Evolutionary conservation across 805 yeast genomes (phyloP).

Genomic region (Monosporozyma unispora): DNA sequence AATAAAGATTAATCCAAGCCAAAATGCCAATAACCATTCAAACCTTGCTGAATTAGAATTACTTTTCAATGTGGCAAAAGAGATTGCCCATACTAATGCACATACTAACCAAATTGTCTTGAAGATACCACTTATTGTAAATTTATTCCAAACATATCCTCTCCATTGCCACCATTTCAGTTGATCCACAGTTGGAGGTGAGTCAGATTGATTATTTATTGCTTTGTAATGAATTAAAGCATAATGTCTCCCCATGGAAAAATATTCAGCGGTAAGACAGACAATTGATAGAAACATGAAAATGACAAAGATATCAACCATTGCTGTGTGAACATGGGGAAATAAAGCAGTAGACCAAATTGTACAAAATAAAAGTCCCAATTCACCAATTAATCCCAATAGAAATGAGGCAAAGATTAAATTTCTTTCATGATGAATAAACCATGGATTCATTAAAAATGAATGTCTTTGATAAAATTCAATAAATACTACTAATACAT

Average conservation of each 20-base stretch:
- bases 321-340: constrained; percentile 47
- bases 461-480: constrained; percentile 51
- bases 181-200: constrained; percentile 4
- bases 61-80: constrained; percentile 45
- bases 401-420: constrained; percentile 35
- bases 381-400: constrained; percentile 49
- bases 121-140: constrained; percentile 40
- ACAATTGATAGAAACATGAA: constrained; percentile 47
- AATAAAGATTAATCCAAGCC: constrained; percentile 64
- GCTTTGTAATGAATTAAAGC: constrained; percentile 28
- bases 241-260: constrained; percentile 38
- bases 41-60: constrained; percentile 50
- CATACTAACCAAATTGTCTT: constrained; percentile 57
- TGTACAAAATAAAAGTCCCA: constrained; percentile 66
- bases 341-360: constrained; percentile 56
- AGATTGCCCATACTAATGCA: constrained; percentile 60
- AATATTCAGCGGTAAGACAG: constrained; percentile 38
- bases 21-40: constrained; percentile 84
- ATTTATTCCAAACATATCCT: constrained; percentile 34
- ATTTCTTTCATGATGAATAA: constrained; percentile 31
- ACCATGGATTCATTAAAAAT: constrained; percentile 33
- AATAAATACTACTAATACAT: constrained; percentile 50
- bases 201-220: constrained; percentile 3
- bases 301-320: constrained; percentile 65
- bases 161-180: constrained; percentile 27